Evolutionary conservation across 345 rosid species (phyloP), one percentile per base, ranked within the genome.

Genomic region (Lepidium didymum): DNA sequence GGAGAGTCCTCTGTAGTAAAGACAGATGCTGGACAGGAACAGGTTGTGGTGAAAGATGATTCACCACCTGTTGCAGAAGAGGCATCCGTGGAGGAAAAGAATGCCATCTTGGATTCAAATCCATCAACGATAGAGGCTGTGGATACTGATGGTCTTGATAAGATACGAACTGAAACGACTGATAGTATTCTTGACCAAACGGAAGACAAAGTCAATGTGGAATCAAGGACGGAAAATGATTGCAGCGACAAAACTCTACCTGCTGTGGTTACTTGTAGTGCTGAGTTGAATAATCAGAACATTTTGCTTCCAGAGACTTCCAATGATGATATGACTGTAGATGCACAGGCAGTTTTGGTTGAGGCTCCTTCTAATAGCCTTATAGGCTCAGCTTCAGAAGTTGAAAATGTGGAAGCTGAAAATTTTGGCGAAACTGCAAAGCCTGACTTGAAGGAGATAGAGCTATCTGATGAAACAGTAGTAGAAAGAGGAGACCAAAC

Each of bases 151-250:
- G 63, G 61, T 69, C 58, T 57, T 66, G 77, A 35, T 52, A 75
- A 70, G 52, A 79, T 62, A 51, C 75, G 45, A 77, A 37, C 33
- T 62, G 67, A 58, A 3, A 50, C 41, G 14, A 60, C 50, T 70
- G 77, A 77, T 63, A 72, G 79, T 56, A 47, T 44, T 61, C 55
- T 43, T 13, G 82, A 76, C 80, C 62, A 72, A 54, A 60, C 65
- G 19, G 78, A 36, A 56, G 75, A 72, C 36, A 73, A 77, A 74
- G 74, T 57, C 73, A 59, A 52, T 37, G 69, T 72, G 74, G 68
- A 50, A 75, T 79, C 81, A 59, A 80, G 69, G 61, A 68, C 59
- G 62, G 81, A 81, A 73, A 68, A 62, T 53, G 84, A 79, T 66
- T 40, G 67, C 68, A 41, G 46, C 15, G 46, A 51, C 7, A 23